These are phyloP conservation scores for Gossypium longicalyx DNA, from an alignment of 345 rosid genomes.

Conservation along the genomic window DNA sequence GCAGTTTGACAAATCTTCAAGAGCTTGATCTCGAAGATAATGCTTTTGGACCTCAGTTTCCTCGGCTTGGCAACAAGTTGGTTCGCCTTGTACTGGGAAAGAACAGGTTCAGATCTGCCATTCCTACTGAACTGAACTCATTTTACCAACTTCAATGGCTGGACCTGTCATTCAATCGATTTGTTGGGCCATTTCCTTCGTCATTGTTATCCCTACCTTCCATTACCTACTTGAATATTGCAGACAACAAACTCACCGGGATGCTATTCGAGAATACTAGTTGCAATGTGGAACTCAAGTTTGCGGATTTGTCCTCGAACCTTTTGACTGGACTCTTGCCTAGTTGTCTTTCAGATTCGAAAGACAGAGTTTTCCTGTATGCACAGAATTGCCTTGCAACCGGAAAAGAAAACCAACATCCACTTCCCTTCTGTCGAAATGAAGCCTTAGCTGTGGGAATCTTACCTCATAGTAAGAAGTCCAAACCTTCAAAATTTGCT, in stretches of 20 bases:
- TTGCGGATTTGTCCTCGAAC: conserved; percentile 76
- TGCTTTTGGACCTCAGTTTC: conserved; percentile 70
- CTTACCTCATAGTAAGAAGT: conserved; percentile 47
- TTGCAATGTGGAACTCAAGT: conserved; percentile 51
- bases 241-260: conserved; percentile 80
- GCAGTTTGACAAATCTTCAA: conserved; percentile 71
- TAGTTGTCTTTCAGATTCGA: conserved; percentile 47
- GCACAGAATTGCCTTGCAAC: conserved; percentile 61
- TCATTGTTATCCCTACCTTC: conserved; percentile 64
- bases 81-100: conserved; percentile 63
- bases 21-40: conserved; percentile 84
- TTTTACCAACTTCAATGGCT: conserved; percentile 70
- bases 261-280: conserved; percentile 63
- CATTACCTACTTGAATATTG: conserved; percentile 53
- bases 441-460: conserved; percentile 94
- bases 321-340: conserved; percentile 79
- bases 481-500: conserved; percentile 31
- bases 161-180: conserved; percentile 73
- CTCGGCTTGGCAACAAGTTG: conserved; percentile 65
- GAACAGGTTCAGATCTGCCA: conserved; percentile 79
- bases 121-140: conserved; percentile 49
- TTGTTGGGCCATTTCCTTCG: conserved; percentile 74
- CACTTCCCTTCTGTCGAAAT: conserved; percentile 63
- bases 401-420: conserved; percentile 53
- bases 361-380: conserved; percentile 42